Evolutionary conservation across 2,329 filamentous ascomycete species (phyloP).

Genomic region (Pestalotiopsis fici): DNA sequence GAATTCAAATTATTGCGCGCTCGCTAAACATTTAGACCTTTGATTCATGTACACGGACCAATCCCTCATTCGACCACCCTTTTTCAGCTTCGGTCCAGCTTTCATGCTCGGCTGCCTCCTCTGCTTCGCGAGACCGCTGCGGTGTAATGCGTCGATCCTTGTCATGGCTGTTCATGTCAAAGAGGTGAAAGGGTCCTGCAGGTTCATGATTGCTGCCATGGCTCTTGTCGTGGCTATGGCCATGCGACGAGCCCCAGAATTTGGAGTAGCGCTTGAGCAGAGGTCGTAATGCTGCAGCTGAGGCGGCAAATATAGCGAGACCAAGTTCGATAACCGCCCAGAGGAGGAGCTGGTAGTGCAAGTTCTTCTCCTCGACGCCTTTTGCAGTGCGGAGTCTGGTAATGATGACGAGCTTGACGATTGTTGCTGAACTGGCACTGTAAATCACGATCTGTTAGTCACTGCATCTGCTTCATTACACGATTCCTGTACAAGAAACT

Average conservation of each 20-base stretch:
- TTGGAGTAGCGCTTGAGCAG: slow-evolving; percentile 20
- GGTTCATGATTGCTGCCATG: neutral
- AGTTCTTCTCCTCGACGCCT: slow-evolving; percentile 17
- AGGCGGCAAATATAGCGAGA: slow-evolving; percentile 29
- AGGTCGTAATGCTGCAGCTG: slow-evolving; percentile 29
- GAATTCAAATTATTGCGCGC: neutral
- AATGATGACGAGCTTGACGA: slow-evolving; percentile 33
- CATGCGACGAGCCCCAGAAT: neutral
- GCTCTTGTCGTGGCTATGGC: neutral
- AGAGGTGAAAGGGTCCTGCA: neutral
- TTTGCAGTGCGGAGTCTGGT: slow-evolving; percentile 22
- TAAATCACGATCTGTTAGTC: neutral
- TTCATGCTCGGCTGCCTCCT: neutral
- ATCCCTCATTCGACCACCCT: neutral
- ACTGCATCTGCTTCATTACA: neutral
- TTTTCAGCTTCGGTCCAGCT: neutral
- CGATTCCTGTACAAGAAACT: slow-evolving; percentile 5
- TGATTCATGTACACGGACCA: neutral
- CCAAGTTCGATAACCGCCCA: slow-evolving; percentile 33
- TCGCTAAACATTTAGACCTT: neutral
- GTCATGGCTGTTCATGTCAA: neutral
- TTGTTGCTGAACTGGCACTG: slow-evolving; percentile 33
- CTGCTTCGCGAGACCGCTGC: neutral
- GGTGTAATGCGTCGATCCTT: neutral
- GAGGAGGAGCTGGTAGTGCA: slow-evolving; percentile 30